Percentiles rank a stretch among this genome's conserved stretches.
These are phyloP conservation scores for Leishmania major DNA, from an alignment of 208 protist genomes.

Conservation along the genomic window DNA sequence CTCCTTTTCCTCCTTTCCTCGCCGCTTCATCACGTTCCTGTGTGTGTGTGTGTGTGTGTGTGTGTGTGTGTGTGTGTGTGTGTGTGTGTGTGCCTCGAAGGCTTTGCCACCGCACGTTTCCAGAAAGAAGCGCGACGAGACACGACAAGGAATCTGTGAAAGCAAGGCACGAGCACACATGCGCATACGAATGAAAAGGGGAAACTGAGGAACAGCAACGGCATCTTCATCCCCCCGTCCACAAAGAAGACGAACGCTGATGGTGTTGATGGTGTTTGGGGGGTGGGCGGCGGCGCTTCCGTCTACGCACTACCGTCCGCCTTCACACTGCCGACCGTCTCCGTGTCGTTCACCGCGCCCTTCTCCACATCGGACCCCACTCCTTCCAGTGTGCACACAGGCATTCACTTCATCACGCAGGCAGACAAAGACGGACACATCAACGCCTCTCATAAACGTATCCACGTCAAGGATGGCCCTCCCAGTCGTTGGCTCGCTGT, in stretches of 20 bases:
- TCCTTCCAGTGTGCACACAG: background rate
- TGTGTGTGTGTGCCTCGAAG: background rate
- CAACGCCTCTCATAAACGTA: background rate
- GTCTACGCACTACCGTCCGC: background rate
- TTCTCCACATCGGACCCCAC: background rate
- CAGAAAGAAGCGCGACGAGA: background rate
- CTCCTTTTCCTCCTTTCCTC: background rate
- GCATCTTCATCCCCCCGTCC: background rate
- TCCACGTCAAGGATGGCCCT: background rate
- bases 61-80: too few species aligned
- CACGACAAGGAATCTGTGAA: background rate
- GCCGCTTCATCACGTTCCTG: background rate
- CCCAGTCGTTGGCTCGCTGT: background rate
- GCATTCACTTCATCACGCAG: background rate
- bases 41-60: too few species aligned
- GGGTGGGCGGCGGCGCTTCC: background rate
- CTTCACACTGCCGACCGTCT: background rate
- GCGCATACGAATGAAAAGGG: background rate
- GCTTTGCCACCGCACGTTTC: too few species aligned
- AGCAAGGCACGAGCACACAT: background rate
- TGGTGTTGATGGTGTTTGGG: too few species aligned
- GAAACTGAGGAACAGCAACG: background rate
- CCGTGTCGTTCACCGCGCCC: background rate
- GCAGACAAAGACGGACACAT: background rate
- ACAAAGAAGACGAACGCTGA: background rate